phyloP scores from a whole-genome alignment of 768 basidiomycete species.

The Tricholoma terreum region DNA sequence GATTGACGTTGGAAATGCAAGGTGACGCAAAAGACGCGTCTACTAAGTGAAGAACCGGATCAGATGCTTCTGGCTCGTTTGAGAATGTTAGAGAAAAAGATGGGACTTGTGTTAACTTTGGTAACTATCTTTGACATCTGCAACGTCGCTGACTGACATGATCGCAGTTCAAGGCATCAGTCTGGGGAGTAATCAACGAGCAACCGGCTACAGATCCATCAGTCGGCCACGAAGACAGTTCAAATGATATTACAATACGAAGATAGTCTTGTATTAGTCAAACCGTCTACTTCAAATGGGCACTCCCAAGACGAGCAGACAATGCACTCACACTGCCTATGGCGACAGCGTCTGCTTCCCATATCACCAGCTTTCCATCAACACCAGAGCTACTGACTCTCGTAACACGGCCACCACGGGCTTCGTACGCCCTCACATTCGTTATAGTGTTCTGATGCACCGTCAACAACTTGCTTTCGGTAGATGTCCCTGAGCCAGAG shows the following conservation, averaged over 20 bases:
- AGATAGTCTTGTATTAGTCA: constrained; percentile 11
- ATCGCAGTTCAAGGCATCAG: constrained; percentile 88
- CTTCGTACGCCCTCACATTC: constrained; percentile 76
- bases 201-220: constrained; percentile 43
- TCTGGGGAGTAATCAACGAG: constrained; percentile 91
- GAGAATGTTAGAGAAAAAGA: constrained; percentile 84
- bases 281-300: constrained; percentile 37
- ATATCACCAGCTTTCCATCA: constrained; percentile 90
- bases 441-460: constrained; percentile 99
- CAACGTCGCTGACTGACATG: constrained; percentile 20
- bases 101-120: constrained; percentile 91
- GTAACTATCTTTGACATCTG: constrained; percentile 38
- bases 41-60: constrained; percentile 74
- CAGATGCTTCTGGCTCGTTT: constrained; percentile 71
- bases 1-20: constrained; percentile 22
- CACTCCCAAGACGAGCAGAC: constrained; percentile 46
- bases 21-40: constrained; percentile 67
- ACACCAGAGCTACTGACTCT: constrained; percentile 90
- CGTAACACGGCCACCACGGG: constrained; percentile 51
- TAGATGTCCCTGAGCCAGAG: constrained; percentile 23
- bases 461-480: constrained; percentile 78
- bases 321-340: constrained; percentile 32
- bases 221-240: constrained; percentile 16
- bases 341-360: constrained; percentile 68
- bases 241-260: constrained; percentile 27